Base-by-base conservation (phyloP, 192 early-diverging fungal species). In the Backusella luteola region DNA sequence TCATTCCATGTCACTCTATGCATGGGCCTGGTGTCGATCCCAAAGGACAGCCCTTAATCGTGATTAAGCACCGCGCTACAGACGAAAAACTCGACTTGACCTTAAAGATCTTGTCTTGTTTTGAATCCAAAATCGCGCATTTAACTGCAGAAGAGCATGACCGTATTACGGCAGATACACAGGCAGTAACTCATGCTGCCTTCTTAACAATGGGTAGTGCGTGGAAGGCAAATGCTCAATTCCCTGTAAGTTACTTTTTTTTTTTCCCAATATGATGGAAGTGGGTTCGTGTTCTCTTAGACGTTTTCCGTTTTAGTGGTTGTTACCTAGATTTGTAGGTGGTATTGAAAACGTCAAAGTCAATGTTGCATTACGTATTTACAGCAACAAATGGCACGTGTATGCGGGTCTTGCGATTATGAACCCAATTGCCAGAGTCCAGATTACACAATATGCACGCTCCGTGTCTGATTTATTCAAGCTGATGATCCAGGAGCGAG, bases 291-390 rank as follows among this genome's bases (percentile, higher is more conserved):
- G 23, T 19, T 34, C 38, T 32, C n/a, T 53, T n/a, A 66, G 1
- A 7, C 21, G 7, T 38, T 39, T 71, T 39, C 34, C 49, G 23
- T 75, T 35, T 19, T 78, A 93, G 88, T 99, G 97, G 97, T 88
- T 94, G 59, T 90, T 93, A 76, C 89, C 92, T 52, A 90, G 89
- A 67, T 97, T 95, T 73, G 88, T 94, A 19, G 96, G 96, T 39
- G 97, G 97, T 19, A 95, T 99, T 77, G 97, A 99, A 81, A 98
- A 99, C 76, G 97, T 97, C 73, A 99, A 99, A 73, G 92, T 96
- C 19, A 90, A 94, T 71, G 94, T 98, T 89, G 90, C 97, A 9
- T 84, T 99, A 74, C 88, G 97, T 42, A 98, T 99, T 69, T 97
- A 96, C 73, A 91, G 88, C 34, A 94, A 91, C 85, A 99, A 99